Conservation (phyloP, 1,284 basidiomycete species). For the Trichosporon ovoides region DNA sequence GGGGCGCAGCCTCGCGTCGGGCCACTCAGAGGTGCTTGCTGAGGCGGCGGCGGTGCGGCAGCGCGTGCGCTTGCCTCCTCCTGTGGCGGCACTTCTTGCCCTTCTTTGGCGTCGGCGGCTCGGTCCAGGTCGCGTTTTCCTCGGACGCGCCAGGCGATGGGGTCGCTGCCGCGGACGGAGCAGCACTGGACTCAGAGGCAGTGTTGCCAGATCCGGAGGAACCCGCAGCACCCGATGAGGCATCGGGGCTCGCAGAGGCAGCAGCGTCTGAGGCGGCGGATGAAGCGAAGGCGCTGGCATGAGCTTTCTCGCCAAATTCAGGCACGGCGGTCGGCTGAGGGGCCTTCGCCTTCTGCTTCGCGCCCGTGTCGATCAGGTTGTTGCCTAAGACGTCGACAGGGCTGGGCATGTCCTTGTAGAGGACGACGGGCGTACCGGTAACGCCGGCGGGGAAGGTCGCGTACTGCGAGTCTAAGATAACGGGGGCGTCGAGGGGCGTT, state of each 20-base stretch:
- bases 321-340: not conserved
- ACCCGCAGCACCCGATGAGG: not conserved
- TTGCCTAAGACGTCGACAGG: not conserved
- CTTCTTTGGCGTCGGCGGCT: not conserved
- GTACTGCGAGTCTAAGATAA: not conserved
- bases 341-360: slow-evolving; percentile 1
- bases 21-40: too few species aligned
- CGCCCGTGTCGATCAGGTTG: not conserved
- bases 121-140: not conserved
- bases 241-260: not conserved
- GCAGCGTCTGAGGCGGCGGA: too few species aligned
- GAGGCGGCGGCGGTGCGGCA: not conserved
- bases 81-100: slow-evolving; percentile 1
- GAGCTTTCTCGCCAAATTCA: not conserved
- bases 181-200: too few species aligned
- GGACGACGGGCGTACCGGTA: not conserved
- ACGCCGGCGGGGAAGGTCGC: not conserved
- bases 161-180: not conserved
- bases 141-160: not conserved
- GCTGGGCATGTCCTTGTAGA: not conserved
- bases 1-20: too few species aligned
- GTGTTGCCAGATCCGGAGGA: too few species aligned
- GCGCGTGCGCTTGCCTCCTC: not conserved
- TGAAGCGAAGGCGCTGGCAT: not conserved
- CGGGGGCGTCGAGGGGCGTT: not conserved